Conservation (phyloP, 2,329 filamentous ascomycete genomes). For the Colletotrichum tabaci region DNA sequence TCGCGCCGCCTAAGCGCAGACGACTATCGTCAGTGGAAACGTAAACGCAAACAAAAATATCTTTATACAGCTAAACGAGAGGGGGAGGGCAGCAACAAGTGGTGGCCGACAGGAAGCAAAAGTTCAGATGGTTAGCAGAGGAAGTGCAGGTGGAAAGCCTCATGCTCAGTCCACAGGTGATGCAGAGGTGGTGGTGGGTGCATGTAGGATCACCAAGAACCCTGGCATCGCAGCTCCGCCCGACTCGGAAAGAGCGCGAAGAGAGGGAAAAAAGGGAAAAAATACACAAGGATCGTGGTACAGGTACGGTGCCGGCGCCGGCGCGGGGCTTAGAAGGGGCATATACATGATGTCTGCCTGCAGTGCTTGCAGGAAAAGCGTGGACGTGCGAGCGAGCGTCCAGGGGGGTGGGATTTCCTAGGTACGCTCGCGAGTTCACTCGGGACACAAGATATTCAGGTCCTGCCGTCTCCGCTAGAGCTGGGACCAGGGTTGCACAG, state of each 20-base stretch:
- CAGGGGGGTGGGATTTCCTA: too few relatives aligned
- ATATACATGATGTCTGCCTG: conserved; percentile 12
- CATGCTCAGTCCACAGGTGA: conserved; percentile 15
- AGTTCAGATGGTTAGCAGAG: background rate
- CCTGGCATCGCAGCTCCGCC: conserved; percentile 4
- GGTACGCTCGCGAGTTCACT: background rate
- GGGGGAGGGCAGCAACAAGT: conserved; percentile 1
- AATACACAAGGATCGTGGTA: background rate
- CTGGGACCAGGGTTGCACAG: conserved; percentile 1
- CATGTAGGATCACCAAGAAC: conserved; percentile 26
- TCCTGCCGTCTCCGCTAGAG: background rate
- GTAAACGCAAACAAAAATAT: conserved; percentile 5
- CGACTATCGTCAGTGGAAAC: conserved; percentile 10
- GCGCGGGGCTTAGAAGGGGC: conserved; percentile 17
- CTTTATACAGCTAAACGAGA: background rate
- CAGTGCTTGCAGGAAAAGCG: background rate
- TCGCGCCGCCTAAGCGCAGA: conserved; percentile 13
- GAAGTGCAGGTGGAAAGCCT: background rate
- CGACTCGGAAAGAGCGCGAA: conserved; percentile 8
- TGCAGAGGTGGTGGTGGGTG: background rate
- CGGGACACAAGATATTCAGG: conserved; percentile 1
- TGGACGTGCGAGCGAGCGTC: background rate
- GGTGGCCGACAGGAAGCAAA: background rate
- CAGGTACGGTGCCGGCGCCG: conserved; percentile 16
- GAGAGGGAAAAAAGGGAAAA: background rate